These are phyloP conservation scores for Thielaviopsis punctulata DNA, from an alignment of 2,329 filamentous ascomycete genomes.

Conservation along the genomic window DNA sequence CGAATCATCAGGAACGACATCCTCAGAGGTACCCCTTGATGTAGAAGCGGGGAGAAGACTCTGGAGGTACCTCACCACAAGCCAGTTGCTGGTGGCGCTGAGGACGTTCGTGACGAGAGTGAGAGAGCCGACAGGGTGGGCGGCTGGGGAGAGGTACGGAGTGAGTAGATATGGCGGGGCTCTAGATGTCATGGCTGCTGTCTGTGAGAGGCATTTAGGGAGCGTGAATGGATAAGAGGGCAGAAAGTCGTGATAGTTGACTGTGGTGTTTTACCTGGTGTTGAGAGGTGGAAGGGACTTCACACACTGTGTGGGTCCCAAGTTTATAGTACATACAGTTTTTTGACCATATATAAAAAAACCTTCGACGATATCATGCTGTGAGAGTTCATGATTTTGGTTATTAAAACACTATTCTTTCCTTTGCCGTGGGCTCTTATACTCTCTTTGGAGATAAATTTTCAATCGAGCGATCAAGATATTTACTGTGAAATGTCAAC, in stretches of 20 bases:
- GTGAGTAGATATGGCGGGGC: conserved; percentile 43
- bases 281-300: not conserved
- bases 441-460: no score
- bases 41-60: conserved; percentile 22
- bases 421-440: no score
- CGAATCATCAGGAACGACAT: conserved; percentile 3
- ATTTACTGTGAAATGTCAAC: no score
- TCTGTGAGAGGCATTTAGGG: not conserved
- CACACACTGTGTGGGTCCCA: conserved; percentile 2
- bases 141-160: conserved; percentile 41
- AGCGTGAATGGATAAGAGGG: not conserved
- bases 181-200: conserved; percentile 28
- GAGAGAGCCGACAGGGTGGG: conserved; percentile 35
- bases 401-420: no score
- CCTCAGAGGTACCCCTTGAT: conserved; percentile 9
- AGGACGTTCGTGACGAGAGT: conserved; percentile 52
- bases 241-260: not conserved
- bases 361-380: no score
- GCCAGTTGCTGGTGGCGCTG: conserved; percentile 48
- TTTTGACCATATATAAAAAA: not conserved
- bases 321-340: not conserved
- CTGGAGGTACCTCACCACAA: conserved; percentile 38
- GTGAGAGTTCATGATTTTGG: no score
- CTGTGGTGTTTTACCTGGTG: not conserved
- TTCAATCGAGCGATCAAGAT: no score